Evolutionary conservation across 495 filamentous ascomycete genomes (phyloP).

Genomic region (Staphylotrichum tortipilum): DNA sequence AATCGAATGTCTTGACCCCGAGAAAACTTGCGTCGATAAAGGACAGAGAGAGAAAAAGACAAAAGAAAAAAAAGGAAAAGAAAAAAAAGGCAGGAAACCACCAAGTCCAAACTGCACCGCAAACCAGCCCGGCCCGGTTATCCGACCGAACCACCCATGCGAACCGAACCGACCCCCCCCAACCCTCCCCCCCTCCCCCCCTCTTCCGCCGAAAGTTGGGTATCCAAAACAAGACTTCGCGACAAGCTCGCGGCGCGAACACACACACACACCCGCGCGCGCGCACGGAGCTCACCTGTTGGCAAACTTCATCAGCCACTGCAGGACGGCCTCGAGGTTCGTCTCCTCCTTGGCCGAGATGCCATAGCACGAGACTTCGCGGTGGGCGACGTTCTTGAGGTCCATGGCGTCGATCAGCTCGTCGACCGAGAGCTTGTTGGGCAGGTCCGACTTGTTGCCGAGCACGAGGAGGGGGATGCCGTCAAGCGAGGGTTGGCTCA

Average conservation of each 20-base stretch:
- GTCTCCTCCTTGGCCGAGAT: slow-evolving; percentile 98
- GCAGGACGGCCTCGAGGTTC: slow-evolving; percentile 91
- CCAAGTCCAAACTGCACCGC: not conserved
- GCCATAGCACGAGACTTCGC: slow-evolving; percentile 97
- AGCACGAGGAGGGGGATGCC: slow-evolving; percentile 93
- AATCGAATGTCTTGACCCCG: slow-evolving; percentile 32
- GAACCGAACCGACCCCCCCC: too few relatives aligned
- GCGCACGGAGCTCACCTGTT: slow-evolving; percentile 47
- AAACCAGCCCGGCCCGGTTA: not conserved
- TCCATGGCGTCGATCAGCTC: slow-evolving; percentile 91
- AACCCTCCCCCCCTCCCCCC: too few relatives aligned
- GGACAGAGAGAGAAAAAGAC: not conserved
- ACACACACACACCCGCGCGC: not conserved
- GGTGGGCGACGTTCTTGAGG: slow-evolving; percentile 77
- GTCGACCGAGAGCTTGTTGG: slow-evolving; percentile 79
- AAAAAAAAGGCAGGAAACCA: not conserved
- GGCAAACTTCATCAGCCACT: slow-evolving; percentile 89
- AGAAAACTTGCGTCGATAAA: slow-evolving; percentile 1
- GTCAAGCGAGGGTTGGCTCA: slow-evolving; percentile 75
- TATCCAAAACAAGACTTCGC: slow-evolving; percentile 11
- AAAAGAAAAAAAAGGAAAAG: slow-evolving; percentile 4
- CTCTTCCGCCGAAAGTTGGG: slow-evolving; percentile 2
- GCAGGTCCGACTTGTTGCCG: slow-evolving; percentile 93
- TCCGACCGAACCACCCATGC: not conserved
- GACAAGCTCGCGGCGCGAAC: not conserved